Evolutionary conservation across 306 rosid species (phyloP), one percentile per base, ranked within the genome.

Genomic region (Quercus berberidifolia): DNA sequence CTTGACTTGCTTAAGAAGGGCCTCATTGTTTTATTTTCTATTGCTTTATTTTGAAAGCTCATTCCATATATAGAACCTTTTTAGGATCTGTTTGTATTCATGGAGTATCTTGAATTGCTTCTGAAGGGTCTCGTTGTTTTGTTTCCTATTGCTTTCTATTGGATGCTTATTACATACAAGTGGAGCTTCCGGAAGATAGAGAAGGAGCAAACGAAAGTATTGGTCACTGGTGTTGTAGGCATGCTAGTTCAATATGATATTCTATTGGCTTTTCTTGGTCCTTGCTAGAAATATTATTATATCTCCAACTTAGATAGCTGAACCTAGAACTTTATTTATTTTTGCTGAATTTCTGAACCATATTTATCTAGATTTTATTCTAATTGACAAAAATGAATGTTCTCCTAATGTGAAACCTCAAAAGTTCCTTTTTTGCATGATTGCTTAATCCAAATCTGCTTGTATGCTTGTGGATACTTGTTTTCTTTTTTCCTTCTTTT

Each of bases 221-320:
- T 94, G 83, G 90, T 92, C 86, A 91, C 93, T 3, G 94, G 96
- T 41, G 97, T 92, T 79, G 88, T 92, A 89, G 95, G 97, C 94
- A 92, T 80, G 93, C 30, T 49, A 7, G 43, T 10, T 38, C 81
- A 6, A 72, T 79, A 52, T 56, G 15, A 3, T 60, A 26, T 60
- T 4, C 63, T 43, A 69, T 5, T 25, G 25, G 23, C 41, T 35
- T 35, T 13, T 28, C 18, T 67, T 54, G 12, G 6, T 46, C 18
- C 20, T 69, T 21, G 11, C 23, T 65, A 20, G 71, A 26, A 62
- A 14, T 12, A 12, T 23, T 21, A 58, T n/a, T 21, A 3, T 58
- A 21, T 58, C 30, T n/a, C 64, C 25, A 58, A 21, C 23, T 58
- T 25, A 17, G 15, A 4, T 62, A 62, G 15, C 9, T 62, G 38